Percentiles rank a stretch among this genome's conserved stretches.
These are phyloP conservation scores for Cicer yamashitae DNA, from an alignment of 306 rosid species.

Conservation along the genomic window DNA sequence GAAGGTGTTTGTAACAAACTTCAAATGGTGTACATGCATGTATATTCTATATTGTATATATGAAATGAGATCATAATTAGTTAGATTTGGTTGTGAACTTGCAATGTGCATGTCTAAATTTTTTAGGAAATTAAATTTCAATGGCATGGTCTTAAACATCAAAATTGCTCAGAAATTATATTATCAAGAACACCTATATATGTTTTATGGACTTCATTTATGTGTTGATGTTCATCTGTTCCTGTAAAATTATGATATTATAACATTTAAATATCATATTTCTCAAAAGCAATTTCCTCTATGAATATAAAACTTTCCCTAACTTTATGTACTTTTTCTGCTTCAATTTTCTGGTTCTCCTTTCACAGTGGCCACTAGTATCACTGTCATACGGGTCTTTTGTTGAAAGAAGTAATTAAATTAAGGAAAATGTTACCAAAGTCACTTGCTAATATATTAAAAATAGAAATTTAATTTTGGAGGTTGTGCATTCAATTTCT, in stretches of 20 bases:
- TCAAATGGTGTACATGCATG: neutral
- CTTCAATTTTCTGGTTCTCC: conserved; percentile 4
- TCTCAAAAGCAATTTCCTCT: neutral
- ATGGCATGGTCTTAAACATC: conserved; percentile 17
- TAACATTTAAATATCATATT: neutral
- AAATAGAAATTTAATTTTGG: no score
- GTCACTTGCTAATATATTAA: no score
- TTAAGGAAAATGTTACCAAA: no score
- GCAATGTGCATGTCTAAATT: conserved; percentile 3
- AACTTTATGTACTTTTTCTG: neutral
- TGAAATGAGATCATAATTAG: conserved; percentile 20
- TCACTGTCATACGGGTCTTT: neutral
- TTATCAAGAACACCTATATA: neutral
- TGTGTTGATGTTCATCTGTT: conserved; percentile 13
- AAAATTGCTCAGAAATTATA: conserved; percentile 13
- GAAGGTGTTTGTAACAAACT: conserved; percentile 29
- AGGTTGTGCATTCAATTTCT: no score
- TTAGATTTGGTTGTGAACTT: neutral
- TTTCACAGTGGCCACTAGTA: neutral
- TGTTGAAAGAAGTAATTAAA: neutral
- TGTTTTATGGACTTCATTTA: neutral
- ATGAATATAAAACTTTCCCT: neutral
- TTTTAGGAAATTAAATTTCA: neutral
- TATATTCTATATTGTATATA: neutral
- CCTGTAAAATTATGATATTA: neutral